phyloP scores from a whole-genome alignment of 768 basidiomycete species.

The Rhodotorula toruloides region DNA sequence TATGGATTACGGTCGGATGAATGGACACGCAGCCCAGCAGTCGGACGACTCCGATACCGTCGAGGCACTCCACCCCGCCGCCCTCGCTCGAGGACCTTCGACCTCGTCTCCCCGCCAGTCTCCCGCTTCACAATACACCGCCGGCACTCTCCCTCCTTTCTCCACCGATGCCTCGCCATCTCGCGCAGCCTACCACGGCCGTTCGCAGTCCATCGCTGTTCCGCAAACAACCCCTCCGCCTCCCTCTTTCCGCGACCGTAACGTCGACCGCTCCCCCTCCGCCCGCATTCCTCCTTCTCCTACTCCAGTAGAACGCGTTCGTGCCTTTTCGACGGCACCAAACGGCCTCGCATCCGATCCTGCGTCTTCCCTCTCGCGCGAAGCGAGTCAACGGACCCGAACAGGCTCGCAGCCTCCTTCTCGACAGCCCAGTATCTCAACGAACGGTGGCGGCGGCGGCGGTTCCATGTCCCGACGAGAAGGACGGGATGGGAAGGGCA shows the following conservation, averaged over 20 bases:
- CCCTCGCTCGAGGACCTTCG: no score
- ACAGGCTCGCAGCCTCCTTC: not conserved
- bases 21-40: not conserved
- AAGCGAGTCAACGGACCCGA: not conserved
- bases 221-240: not conserved
- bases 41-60: not conserved
- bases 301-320: no score
- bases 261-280: not conserved
- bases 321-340: no score
- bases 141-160: no score
- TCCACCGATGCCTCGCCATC: not conserved
- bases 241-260: not conserved
- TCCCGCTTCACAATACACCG: not conserved
- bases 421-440: not conserved
- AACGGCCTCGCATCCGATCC: no score
- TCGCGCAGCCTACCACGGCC: not conserved
- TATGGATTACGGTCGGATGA: not conserved
- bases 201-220: not conserved
- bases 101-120: not conserved
- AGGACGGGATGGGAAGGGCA: not conserved
- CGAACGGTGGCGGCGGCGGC: not conserved
- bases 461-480: no score
- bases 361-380: not conserved
- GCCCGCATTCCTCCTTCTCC: no score
- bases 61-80: constrained; percentile 2